These are phyloP conservation scores for Zopfia rhizophila DNA, from an alignment of 2,329 filamentous ascomycete genomes.

Conservation along the genomic window DNA sequence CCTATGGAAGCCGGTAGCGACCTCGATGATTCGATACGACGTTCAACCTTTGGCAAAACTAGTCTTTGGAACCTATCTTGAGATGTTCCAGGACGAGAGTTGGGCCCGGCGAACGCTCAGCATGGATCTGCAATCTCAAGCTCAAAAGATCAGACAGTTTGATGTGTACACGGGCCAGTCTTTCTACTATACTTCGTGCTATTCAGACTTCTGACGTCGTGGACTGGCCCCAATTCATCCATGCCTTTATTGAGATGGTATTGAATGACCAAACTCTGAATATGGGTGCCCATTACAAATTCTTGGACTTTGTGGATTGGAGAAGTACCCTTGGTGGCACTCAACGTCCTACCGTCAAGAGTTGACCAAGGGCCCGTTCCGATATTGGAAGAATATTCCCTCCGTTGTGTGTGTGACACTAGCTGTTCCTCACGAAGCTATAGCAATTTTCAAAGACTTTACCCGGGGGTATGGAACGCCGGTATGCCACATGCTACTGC, in stretches of 20 bases:
- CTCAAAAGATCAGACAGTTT: slow-evolving; percentile 31
- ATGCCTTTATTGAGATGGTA: slow-evolving; percentile 6
- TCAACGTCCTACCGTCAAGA: neutral
- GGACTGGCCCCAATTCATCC: slow-evolving; percentile 13
- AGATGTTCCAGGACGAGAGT: slow-evolving; percentile 27
- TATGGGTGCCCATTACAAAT: slow-evolving; percentile 21
- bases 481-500: slow-evolving; percentile 15
- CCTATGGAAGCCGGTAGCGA: slow-evolving; percentile 12
- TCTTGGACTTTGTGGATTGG: slow-evolving; percentile 10
- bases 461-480: slow-evolving; percentile 11
- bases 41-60: slow-evolving; percentile 15
- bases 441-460: slow-evolving; percentile 17
- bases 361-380: slow-evolving; percentile 7
- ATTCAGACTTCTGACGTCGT: slow-evolving; percentile 7
- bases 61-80: slow-evolving; percentile 18
- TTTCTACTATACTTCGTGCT: slow-evolving; percentile 17
- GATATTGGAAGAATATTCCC: slow-evolving; percentile 27
- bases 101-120: neutral
- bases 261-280: slow-evolving; percentile 14
- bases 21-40: slow-evolving; percentile 54
- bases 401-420: slow-evolving; percentile 24
- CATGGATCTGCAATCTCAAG: neutral
- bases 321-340: neutral
- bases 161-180: slow-evolving; percentile 27
- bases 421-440: slow-evolving; percentile 17